Conservation (phyloP, 805 yeast genomes). For the Zygosaccharomyces lentus region DNA sequence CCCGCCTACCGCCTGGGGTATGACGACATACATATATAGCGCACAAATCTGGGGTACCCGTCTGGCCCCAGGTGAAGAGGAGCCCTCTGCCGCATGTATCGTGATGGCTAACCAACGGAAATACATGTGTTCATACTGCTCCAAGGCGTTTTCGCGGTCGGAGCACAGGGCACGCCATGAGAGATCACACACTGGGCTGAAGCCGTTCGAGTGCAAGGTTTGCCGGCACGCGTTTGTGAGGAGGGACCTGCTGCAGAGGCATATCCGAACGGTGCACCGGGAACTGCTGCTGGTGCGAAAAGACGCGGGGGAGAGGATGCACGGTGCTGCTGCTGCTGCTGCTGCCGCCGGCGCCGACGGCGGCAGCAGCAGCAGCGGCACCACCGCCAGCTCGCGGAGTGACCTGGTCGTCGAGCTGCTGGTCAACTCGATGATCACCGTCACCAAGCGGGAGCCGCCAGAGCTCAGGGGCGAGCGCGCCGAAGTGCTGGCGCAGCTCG, state of each 20-base stretch:
- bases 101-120: slow-evolving; percentile 43
- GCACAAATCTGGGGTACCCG: not conserved
- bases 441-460: slow-evolving; percentile 1
- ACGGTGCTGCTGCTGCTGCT: not conserved
- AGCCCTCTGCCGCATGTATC: not conserved
- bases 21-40: not conserved
- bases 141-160: slow-evolving; percentile 72
- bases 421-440: slow-evolving; percentile 21
- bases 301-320: slow-evolving; percentile 21
- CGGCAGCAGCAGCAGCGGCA: not conserved
- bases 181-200: slow-evolving; percentile 72
- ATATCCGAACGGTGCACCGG: slow-evolving; percentile 71
- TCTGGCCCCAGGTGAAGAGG: not conserved
- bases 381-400: slow-evolving; percentile 1
- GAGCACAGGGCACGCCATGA: slow-evolving; percentile 79
- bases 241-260: slow-evolving; percentile 71
- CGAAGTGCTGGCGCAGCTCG: slow-evolving; percentile 1
- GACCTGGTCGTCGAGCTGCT: slow-evolving; percentile 14
- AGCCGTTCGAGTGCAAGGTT: slow-evolving; percentile 69
- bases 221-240: slow-evolving; percentile 74
- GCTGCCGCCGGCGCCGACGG: not conserved
- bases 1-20: not conserved
- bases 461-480: not conserved
- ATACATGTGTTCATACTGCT: slow-evolving; percentile 74
- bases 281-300: slow-evolving; percentile 29